Percentiles rank a stretch among this genome's conserved stretches.
phyloP scores from a whole-genome alignment of 139 green algal species.

The Dunaliella sp. region DNA sequence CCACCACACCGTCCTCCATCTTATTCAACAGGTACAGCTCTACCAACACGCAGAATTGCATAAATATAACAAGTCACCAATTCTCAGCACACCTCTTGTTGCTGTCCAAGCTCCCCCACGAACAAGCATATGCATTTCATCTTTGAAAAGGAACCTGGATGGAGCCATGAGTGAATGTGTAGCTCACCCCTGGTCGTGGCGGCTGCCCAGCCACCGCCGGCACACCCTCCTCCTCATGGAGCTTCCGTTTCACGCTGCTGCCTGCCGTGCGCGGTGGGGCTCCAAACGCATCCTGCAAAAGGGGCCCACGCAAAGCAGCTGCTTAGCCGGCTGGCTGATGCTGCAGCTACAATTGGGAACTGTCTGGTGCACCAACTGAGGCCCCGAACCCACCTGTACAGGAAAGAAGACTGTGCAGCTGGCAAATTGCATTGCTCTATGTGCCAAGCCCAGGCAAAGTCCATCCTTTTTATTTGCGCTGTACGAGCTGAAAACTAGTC shows the following conservation, averaged over 20 bases:
- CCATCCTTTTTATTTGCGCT: too few species aligned
- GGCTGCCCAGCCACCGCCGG: not conserved
- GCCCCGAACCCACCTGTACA: not conserved
- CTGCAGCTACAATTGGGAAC: not conserved
- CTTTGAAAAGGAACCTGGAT: too few species aligned
- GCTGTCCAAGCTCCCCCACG: too few species aligned
- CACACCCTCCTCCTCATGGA: not conserved
- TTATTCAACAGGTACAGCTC: too few species aligned
- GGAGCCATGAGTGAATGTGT: too few species aligned
- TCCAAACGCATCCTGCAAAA: not conserved
- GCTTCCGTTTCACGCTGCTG: not conserved
- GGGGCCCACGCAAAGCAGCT: not conserved
- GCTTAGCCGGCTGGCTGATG: not conserved
- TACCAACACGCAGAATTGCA: too few species aligned
- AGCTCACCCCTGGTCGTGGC: not conserved
- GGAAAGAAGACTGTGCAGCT: not conserved
- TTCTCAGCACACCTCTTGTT: too few species aligned
- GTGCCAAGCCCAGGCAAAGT: too few species aligned
- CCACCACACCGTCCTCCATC: too few species aligned
- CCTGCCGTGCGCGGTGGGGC: not conserved
- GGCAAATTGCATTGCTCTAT: not conserved
- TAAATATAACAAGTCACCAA: too few species aligned
- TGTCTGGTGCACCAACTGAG: not conserved
- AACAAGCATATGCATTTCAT: too few species aligned
- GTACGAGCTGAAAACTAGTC: too few species aligned